Percentiles rank a stretch among this genome's conserved stretches.
Evolutionary conservation across 805 yeast genomes (phyloP).

Genomic region (Gaillardinia entomophila): DNA sequence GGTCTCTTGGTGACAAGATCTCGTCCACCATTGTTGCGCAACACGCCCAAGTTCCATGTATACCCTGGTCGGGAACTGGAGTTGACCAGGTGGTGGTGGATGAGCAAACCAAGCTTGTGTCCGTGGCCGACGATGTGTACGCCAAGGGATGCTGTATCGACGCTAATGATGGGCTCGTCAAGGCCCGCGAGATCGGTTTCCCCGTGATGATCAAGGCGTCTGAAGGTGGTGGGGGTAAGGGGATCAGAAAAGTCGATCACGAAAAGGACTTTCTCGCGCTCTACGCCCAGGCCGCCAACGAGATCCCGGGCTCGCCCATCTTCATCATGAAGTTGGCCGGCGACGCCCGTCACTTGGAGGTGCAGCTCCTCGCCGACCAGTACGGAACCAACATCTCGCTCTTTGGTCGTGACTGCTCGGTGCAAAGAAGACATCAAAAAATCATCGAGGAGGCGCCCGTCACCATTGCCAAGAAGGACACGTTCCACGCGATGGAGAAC

Average conservation of each 20-base stretch:
- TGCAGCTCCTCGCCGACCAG: conserved; percentile 95
- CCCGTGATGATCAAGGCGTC: conserved; percentile 99
- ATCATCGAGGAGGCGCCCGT: conserved; percentile 99
- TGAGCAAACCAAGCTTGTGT: conserved; percentile 66
- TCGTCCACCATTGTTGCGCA: conserved; percentile 98
- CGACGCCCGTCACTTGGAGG: conserved; percentile 96
- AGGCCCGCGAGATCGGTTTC: conserved; percentile 86
- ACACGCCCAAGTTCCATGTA: conserved; percentile 97
- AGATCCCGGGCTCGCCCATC: conserved; percentile 98
- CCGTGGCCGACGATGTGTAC: conserved; percentile 81
- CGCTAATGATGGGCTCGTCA: conserved; percentile 83
- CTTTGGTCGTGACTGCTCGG: conserved; percentile 99
- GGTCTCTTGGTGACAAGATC: conserved; percentile 98
- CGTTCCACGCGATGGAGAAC: conserved; percentile 87
- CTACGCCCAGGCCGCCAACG: conserved; percentile 92
- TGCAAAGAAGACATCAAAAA: conserved; percentile 98
- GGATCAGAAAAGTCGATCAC: conserved; percentile 91
- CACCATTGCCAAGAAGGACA: conserved; percentile 80
- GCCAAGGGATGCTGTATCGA: conserved; percentile 80
- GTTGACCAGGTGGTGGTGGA: conserved; percentile 78
- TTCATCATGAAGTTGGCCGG: conserved; percentile 98
- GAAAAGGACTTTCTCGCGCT: conserved; percentile 72
- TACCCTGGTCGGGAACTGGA: conserved; percentile 99
- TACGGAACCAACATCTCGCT: conserved; percentile 96
- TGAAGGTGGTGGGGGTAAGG: conserved; percentile 99